Base-by-base conservation (phyloP, 106 monocot species). In the Narthecium ossifragum region DNA sequence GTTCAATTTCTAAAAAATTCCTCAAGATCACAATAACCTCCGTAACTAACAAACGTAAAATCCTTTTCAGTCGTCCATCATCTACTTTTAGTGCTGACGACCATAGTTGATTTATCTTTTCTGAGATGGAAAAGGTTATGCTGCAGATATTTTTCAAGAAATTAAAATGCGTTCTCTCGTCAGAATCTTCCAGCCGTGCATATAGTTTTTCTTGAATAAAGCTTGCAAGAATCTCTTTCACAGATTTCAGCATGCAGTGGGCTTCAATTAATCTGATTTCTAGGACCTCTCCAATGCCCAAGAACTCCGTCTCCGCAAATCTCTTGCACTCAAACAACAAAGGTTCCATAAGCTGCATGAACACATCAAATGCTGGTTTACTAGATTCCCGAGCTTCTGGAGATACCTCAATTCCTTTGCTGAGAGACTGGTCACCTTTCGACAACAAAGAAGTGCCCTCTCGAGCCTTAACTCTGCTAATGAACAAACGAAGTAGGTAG, bases 1-100 rank as follows among this genome's bases (percentile, higher is more conserved):
- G 90, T 73, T 96, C 96, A 66, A 96, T 96, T 64, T 96, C 90
- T 58, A 90, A 61, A 53, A 96, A 57, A 50, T 67, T 63, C 18
- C 78, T 71, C 34, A 86, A 18, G 23, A 80, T 61, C 37, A 66
- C 59, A 66, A 90, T 46, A 67, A 84, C 21, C 60, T 96, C 90
- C 51, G 58, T 78, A 9, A 75, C 73, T 32, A 86, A 62, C 46
- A 67, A 60, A 60, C 41, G 50, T 41, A 96, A 34, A 26, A 73
- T 66, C 51, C 83, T 81, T 55, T 57, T 46, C 27, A 54, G 25
- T 36, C 55, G 65, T 43, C 23, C 34, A 31, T 73, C 58, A 63
- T 53, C 64, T 13, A 34, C 37, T 59, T 68, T 57, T 9, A 63
- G 18, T 14, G 27, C 49, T 26, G 76, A 70, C 45, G 72, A 60